Base-by-base conservation (phyloP, 352 stramenopile species). In the Pythium periplocum region DNA sequence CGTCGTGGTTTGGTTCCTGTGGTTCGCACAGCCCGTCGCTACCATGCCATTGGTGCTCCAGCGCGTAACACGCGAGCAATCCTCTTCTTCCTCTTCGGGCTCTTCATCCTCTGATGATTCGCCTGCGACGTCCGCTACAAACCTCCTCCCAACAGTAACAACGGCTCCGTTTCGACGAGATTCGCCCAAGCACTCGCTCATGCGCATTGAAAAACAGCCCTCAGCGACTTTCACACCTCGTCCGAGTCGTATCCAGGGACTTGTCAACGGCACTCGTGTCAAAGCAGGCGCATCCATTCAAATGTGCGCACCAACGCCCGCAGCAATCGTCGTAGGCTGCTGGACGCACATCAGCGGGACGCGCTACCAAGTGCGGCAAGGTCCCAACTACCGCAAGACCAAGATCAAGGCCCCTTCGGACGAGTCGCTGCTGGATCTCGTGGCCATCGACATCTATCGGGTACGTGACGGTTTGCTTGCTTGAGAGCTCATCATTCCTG, bases 301-400 rank as follows among this genome's bases (percentile, higher is more conserved):
- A 44, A 68, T 77, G 62, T 87, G 76, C 48, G 51, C 64, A 10
- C 53, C 75, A 17, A 57, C 65, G 2, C 58, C 68, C 17, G 55
- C 56, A 1, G 66, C 73, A 32, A 72, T 61, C 26, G 59, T 75
- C 8, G 32, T 53, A 35, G 76, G 75, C 0, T 86, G 70, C 54
- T 93, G 82, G 82, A 67, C 75, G 3, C 74, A 87, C 32, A 70
- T 93, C 12, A 66, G 71, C 31, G 79, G 75, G 4, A 86, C 75
- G 12, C 73, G 78, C 3, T 93, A 90, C 45, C 84, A 90, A n/a
- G 79, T 93, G n/a, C 77, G 82, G 2, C 76, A 88, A 75, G 82
- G 82, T 79, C 51, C 82, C 26, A 89, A 90, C 51, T 93, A 93
- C 37, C 74, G 78, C 26, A 85, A 78, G 41, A 93, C 78, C 3